Evolutionary conservation across 495 filamentous ascomycete species (phyloP), one percentile per base, ranked within the genome.

Genomic region (Aspergillus incahuasiensis): DNA sequence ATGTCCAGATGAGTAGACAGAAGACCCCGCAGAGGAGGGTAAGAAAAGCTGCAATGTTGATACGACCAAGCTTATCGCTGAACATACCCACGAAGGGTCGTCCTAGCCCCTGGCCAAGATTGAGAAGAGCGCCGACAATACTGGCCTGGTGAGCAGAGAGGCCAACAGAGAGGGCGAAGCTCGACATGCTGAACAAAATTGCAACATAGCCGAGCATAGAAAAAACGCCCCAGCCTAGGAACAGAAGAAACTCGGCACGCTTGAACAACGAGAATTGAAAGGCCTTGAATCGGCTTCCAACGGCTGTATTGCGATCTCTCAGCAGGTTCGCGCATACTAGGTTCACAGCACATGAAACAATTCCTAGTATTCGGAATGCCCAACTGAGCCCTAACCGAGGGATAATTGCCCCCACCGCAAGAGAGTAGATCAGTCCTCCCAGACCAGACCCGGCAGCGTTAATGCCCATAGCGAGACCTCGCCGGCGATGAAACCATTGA

Each of bases 131-230:
- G 1, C 82, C 82, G 13, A 89, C 77, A 43, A 89, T 72, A 28
- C 86, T 86, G 3, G 83, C 88, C 66, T 92, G 87, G 22, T 76
- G 75, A 1, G 82, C 71, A 0, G 77, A 75, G 24, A 92, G 79
- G 3, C 90, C 89, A 15, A 91, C 76, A 0, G 79, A 77, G 34
- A 77, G 69, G 5, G 86, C 83, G 65, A 88, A 94, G 57, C 87
- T 86, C 15, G 87, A 81, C 28, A 95, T 72, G 38, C 86, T 89
- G 72, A 90, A 92, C 21, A 92, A 68, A 8, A 94, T 74, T 11
- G 87, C 85, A 43, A 89, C 76, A 59, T 94, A 94, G 15, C 86
- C 86, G 12, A 94, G 74, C 74, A 91, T 81, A 50, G 79, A 84
- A 55, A 92, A 79, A 44, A 85, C 77, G 18, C 84, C 84, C 83